These are phyloP conservation scores for Pontederia paniculata DNA, from an alignment of 176 grass and related monocot species.

Conservation along the genomic window DNA sequence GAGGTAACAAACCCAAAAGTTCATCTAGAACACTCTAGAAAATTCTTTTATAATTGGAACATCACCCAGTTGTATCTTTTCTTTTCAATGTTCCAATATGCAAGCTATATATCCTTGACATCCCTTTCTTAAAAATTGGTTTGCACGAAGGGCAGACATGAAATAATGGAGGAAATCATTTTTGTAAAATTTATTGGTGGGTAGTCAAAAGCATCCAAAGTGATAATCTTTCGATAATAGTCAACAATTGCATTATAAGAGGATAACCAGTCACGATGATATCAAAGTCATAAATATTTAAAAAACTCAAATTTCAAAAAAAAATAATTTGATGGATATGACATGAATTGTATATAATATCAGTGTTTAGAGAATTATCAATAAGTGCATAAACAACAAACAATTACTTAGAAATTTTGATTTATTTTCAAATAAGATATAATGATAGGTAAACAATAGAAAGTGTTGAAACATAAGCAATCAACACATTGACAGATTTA, in stretches of 20 bases:
- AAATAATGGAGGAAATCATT: not conserved
- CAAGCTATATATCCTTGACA: not conserved
- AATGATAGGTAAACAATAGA: not conserved
- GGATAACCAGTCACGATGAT: not conserved
- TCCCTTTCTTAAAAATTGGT: not conserved
- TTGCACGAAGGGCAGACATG: not conserved
- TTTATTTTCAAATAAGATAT: not conserved
- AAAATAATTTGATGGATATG: not conserved
- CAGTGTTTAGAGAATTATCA: not conserved
- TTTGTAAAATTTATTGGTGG: not conserved
- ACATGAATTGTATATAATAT: not conserved
- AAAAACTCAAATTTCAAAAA: not conserved
- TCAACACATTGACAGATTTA: not conserved
- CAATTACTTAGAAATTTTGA: not conserved
- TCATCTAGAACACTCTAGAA: constrained; percentile 1
- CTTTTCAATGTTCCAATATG: not conserved
- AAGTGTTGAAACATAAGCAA: no score
- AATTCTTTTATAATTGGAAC: not conserved
- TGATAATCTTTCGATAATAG: not conserved
- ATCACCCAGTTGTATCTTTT: not conserved
- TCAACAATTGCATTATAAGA: not conserved
- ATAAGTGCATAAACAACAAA: not conserved
- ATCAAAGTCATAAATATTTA: not conserved
- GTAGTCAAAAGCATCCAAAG: not conserved
- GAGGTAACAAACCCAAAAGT: not conserved